Percentiles rank a stretch among this genome's conserved stretches.
These are phyloP conservation scores for Pseudogymnoascus sp. DNA, from an alignment of 2,329 filamentous ascomycete genomes.

Conservation along the genomic window DNA sequence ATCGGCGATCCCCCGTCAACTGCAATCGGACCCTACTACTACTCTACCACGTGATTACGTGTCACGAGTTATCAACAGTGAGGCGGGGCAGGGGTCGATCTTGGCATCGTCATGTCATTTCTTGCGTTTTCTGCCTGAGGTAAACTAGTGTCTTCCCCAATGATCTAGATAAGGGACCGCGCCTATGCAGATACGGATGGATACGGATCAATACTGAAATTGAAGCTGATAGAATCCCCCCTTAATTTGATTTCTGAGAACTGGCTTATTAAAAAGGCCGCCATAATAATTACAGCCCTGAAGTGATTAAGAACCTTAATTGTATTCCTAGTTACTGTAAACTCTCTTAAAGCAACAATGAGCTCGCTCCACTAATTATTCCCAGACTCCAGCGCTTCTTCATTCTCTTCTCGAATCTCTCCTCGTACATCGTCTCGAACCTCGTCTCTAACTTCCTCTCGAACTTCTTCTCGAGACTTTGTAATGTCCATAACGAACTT, in stretches of 20 bases:
- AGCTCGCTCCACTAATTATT: neutral
- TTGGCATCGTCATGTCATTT: constrained; percentile 2
- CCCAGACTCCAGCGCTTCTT: neutral
- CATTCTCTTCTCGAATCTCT: neutral
- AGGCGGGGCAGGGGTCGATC: neutral
- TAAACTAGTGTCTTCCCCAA: neutral
- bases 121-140: neutral
- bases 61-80: neutral
- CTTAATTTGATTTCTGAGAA: constrained; percentile 1
- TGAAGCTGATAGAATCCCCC: neutral
- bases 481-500: constrained; percentile 88
- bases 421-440: neutral
- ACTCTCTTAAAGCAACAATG: neutral
- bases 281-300: neutral
- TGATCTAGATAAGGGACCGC: neutral
- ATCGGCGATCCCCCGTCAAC: neutral
- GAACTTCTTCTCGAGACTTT: constrained; percentile 74
- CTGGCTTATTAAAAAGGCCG: neutral
- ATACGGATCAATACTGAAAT: too few species aligned
- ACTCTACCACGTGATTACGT: neutral
- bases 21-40: neutral
- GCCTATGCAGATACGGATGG: too few species aligned
- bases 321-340: neutral
- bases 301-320: neutral
- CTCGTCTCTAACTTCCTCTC: neutral